Conservation (phyloP, 805 yeast species). For the Myxozyma neotropica region DNA sequence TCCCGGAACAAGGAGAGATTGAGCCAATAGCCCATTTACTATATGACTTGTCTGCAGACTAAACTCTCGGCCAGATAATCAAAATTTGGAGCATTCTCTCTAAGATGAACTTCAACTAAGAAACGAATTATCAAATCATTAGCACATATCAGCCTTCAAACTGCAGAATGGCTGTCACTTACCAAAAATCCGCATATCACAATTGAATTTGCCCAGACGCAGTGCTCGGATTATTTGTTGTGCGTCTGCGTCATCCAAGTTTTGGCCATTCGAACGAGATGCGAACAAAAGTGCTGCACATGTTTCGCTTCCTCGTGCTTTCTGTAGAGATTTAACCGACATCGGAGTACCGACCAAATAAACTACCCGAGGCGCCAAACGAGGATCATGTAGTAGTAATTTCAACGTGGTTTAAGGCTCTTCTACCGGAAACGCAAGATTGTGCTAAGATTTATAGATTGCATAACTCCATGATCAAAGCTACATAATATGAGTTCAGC, state of each 20-base stretch:
- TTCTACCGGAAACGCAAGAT: constrained; percentile 12
- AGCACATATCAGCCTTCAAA: not conserved
- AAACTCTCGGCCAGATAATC: constrained; percentile 21
- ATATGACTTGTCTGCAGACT: constrained; percentile 23
- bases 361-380: constrained; percentile 11
- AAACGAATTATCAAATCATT: not conserved
- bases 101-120: constrained; percentile 20
- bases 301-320: constrained; percentile 11
- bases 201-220: constrained; percentile 18
- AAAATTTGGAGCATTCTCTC: constrained; percentile 20
- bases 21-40: constrained; percentile 20
- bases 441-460: constrained; percentile 14
- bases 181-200: constrained; percentile 14
- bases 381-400: constrained; percentile 8
- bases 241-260: constrained; percentile 21
- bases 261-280: constrained; percentile 3
- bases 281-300: constrained; percentile 22
- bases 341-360: constrained; percentile 16
- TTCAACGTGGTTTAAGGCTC: constrained; percentile 13
- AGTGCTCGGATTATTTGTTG: constrained; percentile 23
- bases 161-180: not conserved
- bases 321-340: constrained; percentile 14
- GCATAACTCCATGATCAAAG: constrained; percentile 25
- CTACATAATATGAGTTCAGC: constrained; percentile 1
- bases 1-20: constrained; percentile 23